These are phyloP conservation scores for Gonium pectorale DNA, from an alignment of 139 green algal genomes.

Conservation along the genomic window DNA sequence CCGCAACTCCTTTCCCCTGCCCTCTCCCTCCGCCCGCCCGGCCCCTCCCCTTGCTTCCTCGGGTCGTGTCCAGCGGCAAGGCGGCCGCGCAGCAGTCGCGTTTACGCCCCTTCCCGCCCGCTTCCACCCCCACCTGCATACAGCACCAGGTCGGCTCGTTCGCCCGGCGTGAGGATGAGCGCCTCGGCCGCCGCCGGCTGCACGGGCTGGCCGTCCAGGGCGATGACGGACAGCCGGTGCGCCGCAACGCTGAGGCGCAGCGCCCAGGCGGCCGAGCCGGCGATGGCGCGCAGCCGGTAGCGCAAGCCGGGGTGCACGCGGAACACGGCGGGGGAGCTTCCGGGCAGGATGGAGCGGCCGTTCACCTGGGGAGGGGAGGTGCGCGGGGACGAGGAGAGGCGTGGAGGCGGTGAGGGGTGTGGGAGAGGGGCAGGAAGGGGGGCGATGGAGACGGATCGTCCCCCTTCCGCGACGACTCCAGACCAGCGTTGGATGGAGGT, in stretches of 20 bases:
- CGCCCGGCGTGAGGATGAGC: slow-evolving; percentile 6
- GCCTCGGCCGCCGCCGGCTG: not conserved
- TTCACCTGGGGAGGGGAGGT: not conserved
- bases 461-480: not conserved
- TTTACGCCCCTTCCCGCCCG: no score
- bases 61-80: no score
- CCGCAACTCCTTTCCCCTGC: not conserved
- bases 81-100: no score
- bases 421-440: not conserved
- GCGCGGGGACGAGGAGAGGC: not conserved
- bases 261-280: not conserved
- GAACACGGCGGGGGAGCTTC: slow-evolving; percentile 2
- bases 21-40: not conserved
- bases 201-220: slow-evolving; percentile 14
- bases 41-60: not conserved
- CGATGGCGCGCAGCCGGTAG: slow-evolving; percentile 36
- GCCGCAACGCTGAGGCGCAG: not conserved
- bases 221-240: not conserved
- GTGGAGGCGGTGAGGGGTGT: not conserved
- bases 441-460: not conserved
- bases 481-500: not conserved
- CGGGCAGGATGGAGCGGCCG: slow-evolving; percentile 3
- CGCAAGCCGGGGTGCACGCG: not conserved
- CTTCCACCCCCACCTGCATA: not conserved
- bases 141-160: slow-evolving; percentile 22